Percentiles rank a stretch among this genome's conserved stretches.
These are phyloP conservation scores for Spathaspora girioi DNA, from an alignment of 805 yeast genomes.

Conservation along the genomic window DNA sequence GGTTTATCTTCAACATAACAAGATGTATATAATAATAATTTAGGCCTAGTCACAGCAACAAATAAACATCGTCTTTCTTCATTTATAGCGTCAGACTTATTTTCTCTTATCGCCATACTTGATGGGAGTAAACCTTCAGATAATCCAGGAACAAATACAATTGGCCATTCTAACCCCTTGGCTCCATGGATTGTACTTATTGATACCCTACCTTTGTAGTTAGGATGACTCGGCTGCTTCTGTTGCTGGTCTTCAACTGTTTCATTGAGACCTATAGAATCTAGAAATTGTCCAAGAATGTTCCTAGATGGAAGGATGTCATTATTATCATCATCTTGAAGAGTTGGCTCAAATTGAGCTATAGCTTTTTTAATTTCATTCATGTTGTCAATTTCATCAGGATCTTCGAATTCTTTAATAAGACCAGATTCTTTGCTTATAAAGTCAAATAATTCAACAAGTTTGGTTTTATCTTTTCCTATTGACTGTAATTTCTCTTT, in stretches of 20 bases:
- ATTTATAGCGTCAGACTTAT: slow-evolving; percentile 34
- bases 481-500: slow-evolving; percentile 8
- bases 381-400: slow-evolving; percentile 27
- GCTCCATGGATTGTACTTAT: slow-evolving; percentile 88
- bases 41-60: slow-evolving; percentile 87
- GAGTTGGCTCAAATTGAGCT: neutral
- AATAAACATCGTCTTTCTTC: slow-evolving; percentile 86
- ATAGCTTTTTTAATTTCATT: slow-evolving; percentile 38
- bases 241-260: slow-evolving; percentile 10
- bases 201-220: slow-evolving; percentile 24
- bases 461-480: slow-evolving; percentile 5
- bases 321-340: neutral
- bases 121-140: slow-evolving; percentile 68
- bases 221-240: neutral
- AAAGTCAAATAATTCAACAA: slow-evolving; percentile 17
- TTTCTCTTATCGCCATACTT: slow-evolving; percentile 36
- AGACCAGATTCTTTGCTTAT: slow-evolving; percentile 28
- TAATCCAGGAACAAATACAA: slow-evolving; percentile 77
- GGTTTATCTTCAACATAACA: slow-evolving; percentile 16
- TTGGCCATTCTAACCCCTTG: slow-evolving; percentile 94
- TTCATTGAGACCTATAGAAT: slow-evolving; percentile 34
- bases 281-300: slow-evolving; percentile 22
- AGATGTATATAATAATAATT: slow-evolving; percentile 48
- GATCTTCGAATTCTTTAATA: slow-evolving; percentile 17
- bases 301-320: slow-evolving; percentile 14